Evolutionary conservation across 2,329 filamentous ascomycete genomes (phyloP), one percentile per base, ranked within the genome.

Genomic region (Aspergillus sp.): DNA sequence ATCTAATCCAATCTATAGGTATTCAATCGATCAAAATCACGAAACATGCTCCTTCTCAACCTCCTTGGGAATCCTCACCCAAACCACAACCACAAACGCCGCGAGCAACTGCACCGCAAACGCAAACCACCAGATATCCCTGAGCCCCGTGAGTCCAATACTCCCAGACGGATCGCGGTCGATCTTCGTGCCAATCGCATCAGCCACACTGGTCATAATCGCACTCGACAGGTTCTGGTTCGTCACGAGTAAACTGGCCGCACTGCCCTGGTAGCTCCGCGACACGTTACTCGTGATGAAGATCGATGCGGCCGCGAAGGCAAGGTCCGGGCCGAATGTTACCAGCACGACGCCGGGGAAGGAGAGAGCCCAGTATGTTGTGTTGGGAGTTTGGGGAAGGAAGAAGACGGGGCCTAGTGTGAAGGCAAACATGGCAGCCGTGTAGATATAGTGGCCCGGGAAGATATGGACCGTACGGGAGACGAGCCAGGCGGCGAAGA

Each of bases 241-340:
- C 23, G 77, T 81, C 2, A 80, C 77, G 4, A 81, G 64, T 57
- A 81, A 57, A 54, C 77, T 79, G 1, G 77, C 78, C 0, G 78
- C 79, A 11, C 73, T 74, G 3, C 77, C 78, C 58, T 81, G 79
- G 53, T 80, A 80, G 2, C 73, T 77, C n/a, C 77, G 63, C 1
- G 76, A 73, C 5, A 81, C 78, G 49, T 73, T 79, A 11, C 72
- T 76, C 0, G 78, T 81, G 57, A 81, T 79, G 65, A 80, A 80
- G 45, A 81, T 80, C n/a, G 75, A 76, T 1, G 78, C 78, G 0
- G 79, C 78, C 0, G 78, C 78, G 57, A 81, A 81, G 27, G 75
- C 75, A 52, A 81, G 67, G 47, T 81, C 79, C 0, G 79, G 79
- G 0, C 79, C 79, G 46, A 81, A 80, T 0, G 78, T 80, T 0